A percentile compares a stretch with the other conserved stretches of the same genome.
Conservation (phyloP, 2,329 filamentous ascomycete species). For the Fusarium sp. region DNA sequence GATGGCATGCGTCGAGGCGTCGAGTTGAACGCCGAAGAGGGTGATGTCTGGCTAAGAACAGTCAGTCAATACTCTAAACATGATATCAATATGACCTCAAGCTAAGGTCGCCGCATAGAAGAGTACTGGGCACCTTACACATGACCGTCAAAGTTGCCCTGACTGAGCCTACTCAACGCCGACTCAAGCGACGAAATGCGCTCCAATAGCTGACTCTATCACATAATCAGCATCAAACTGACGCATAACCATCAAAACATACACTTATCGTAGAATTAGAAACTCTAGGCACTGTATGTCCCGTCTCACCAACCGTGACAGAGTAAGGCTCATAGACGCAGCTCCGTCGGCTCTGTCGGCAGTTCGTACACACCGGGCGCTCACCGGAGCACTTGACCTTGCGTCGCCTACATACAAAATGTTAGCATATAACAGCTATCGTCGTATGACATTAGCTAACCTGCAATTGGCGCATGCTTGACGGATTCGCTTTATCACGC, state of each 20-base stretch:
- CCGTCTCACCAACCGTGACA: not conserved
- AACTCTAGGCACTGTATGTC: not conserved
- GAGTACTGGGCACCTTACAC: not conserved
- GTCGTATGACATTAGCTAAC: not conserved
- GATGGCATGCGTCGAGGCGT: conserved; percentile 4
- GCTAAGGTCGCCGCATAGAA: too few species aligned
- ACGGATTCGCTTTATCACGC: conserved; percentile 29
- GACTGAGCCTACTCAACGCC: conserved; percentile 9
- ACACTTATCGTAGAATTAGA: not conserved
- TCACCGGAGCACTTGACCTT: conserved; percentile 33
- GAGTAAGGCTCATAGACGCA: conserved; percentile 21
- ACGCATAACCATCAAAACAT: not conserved
- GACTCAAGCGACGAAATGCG: conserved; percentile 11
- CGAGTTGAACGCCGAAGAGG: not conserved
- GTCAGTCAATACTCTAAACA: not conserved
- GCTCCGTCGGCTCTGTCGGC: conserved; percentile 18
- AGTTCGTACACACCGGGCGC: conserved; percentile 22
- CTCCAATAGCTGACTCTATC: conserved; percentile 2
- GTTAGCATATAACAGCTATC: not conserved
- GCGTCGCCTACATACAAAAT: conserved; percentile 7
- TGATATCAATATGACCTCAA: not conserved
- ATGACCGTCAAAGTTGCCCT: conserved; percentile 4
- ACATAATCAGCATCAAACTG: not conserved
- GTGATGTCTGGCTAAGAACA: not conserved
- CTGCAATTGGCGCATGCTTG: conserved; percentile 30